These are phyloP conservation scores for Lactuca sativa DNA, from an alignment of 129 eudicot genomes.

Conservation along the genomic window DNA sequence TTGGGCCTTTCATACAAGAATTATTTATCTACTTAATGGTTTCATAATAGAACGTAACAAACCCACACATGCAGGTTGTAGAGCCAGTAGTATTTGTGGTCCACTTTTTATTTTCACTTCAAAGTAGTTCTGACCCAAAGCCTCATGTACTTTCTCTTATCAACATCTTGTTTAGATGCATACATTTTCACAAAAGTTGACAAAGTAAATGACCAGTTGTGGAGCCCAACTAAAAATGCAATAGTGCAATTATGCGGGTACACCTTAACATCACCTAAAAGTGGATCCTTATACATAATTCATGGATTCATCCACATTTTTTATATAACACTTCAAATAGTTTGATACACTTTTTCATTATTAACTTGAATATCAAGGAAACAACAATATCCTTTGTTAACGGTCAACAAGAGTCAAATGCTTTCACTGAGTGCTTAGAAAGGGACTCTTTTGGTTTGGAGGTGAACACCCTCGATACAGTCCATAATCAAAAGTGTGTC, in stretches of 20 bases:
- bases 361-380: conserved; percentile 68
- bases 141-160: conserved; percentile 59
- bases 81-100: conserved; percentile 47
- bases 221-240: conserved; percentile 57
- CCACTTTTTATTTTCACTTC: conserved; percentile 56
- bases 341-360: conserved; percentile 62
- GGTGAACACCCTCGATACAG: conserved; percentile 68
- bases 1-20: conserved; percentile 54
- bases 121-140: conserved; percentile 53
- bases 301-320: conserved; percentile 51
- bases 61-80: conserved; percentile 55
- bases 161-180: conserved; percentile 58
- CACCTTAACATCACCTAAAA: conserved; percentile 57
- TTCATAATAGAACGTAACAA: conserved; percentile 56
- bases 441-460: conserved; percentile 63
- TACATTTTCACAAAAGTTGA: conserved; percentile 57
- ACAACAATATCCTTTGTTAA: conserved; percentile 65
- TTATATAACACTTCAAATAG: conserved; percentile 56
- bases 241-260: conserved; percentile 63
- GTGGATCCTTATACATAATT: conserved; percentile 55
- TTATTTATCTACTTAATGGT: conserved; percentile 56
- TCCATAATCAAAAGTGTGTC: conserved; percentile 64
- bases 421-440: conserved; percentile 70
- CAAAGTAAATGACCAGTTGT: conserved; percentile 42
- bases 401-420: conserved; percentile 50